These are phyloP conservation scores for Phytophthora pini DNA, from an alignment of 352 stramenopile genomes.

Conservation along the genomic window DNA sequence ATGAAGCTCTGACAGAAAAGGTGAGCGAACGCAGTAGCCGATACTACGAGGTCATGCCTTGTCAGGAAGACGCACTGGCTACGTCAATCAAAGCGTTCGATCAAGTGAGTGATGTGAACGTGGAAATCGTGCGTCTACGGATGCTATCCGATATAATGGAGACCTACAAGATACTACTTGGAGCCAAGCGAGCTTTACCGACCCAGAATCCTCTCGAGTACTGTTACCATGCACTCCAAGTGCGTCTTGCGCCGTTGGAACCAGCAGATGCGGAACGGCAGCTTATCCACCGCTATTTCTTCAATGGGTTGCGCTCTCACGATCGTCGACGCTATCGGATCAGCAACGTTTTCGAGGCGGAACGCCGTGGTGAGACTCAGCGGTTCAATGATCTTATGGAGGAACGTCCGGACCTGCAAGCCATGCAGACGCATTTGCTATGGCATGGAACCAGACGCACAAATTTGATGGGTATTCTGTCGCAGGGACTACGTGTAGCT, in stretches of 20 bases:
- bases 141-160: conserved; percentile 73
- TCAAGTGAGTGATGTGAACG: conserved; percentile 58
- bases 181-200: conserved; percentile 46
- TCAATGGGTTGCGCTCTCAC: conserved; percentile 44
- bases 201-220: conserved; percentile 75
- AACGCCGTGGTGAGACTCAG: conserved; percentile 61
- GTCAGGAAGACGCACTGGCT: conserved; percentile 65
- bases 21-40: conserved; percentile 77
- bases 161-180: conserved; percentile 82
- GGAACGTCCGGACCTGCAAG: conserved; percentile 42
- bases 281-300: conserved; percentile 71
- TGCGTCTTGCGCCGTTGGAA: conserved; percentile 49
- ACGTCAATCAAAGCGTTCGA: conserved; percentile 72
- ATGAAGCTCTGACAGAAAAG: conserved; percentile 61
- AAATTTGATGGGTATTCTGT: conserved; percentile 89
- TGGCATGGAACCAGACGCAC: conserved; percentile 89
- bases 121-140: conserved; percentile 68
- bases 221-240: conserved; percentile 78
- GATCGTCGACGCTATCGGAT: conserved; percentile 52
- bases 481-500: conserved; percentile 85
- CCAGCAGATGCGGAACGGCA: conserved; percentile 45
- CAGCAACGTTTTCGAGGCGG: conserved; percentile 70
- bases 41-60: conserved; percentile 86
- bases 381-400: conserved; percentile 56
- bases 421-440: conserved; percentile 62